Evolutionary conservation across 2,329 filamentous ascomycete species (phyloP).

Genomic region (Sclerotinia sclerotiorum): DNA sequence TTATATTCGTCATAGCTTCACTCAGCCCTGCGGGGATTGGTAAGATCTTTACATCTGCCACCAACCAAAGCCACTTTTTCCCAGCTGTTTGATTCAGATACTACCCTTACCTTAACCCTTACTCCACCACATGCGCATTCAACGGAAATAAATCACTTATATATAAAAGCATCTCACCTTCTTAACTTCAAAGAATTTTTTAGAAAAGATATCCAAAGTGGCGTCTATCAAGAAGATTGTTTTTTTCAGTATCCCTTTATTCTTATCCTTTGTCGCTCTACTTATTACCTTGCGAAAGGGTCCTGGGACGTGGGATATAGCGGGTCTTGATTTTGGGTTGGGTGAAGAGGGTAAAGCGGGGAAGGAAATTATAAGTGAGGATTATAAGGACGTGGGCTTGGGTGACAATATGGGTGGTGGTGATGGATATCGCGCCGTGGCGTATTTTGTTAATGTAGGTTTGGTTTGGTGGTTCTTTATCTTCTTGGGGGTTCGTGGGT

Average conservation of each 20-base stretch:
- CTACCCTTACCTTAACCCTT: neutral
- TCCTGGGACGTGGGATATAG: slow-evolving; percentile 13
- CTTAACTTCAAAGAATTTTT: neutral
- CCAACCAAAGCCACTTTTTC: slow-evolving; percentile 10
- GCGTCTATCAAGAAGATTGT: slow-evolving; percentile 27
- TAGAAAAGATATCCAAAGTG: slow-evolving; percentile 28
- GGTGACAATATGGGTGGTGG: slow-evolving; percentile 16
- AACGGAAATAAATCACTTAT: neutral
- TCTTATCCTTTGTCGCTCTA: slow-evolving; percentile 29
- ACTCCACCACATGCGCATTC: neutral
- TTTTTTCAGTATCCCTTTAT: slow-evolving; percentile 28
- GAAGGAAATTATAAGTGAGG: neutral
- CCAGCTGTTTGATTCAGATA: slow-evolving; percentile 14
- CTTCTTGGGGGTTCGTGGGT: neutral
- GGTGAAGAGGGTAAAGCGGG: neutral
- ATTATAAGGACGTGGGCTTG: neutral
- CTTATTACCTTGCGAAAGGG: slow-evolving; percentile 28
- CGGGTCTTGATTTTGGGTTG: neutral
- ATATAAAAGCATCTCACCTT: slow-evolving; percentile 5
- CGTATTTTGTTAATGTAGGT: slow-evolving; percentile 47
- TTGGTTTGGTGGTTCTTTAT: slow-evolving; percentile 53
- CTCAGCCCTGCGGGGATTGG: slow-evolving; percentile 29
- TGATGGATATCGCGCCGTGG: slow-evolving; percentile 62
- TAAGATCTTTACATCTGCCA: slow-evolving; percentile 13
- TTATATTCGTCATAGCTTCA: slow-evolving; percentile 23